Percentiles rank a stretch among this genome's conserved stretches.
These are phyloP conservation scores for Pseudoturritis turrita DNA, from an alignment of 345 rosid species.

Conservation along the genomic window DNA sequence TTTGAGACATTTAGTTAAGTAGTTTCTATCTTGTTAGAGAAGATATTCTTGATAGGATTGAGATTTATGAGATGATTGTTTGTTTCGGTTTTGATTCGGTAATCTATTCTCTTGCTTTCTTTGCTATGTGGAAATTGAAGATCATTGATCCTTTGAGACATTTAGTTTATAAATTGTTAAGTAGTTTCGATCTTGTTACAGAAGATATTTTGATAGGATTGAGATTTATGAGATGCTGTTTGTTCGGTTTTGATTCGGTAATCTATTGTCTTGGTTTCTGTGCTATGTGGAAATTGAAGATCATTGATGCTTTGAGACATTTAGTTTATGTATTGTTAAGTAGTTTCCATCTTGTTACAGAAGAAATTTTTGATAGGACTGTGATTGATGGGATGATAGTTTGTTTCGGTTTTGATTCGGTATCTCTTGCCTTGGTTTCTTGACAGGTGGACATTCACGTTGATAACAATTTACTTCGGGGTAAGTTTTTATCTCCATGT, in stretches of 20 bases:
- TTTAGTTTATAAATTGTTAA: no score
- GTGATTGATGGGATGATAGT: not conserved
- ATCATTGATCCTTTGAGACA: not conserved
- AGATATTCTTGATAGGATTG: not conserved
- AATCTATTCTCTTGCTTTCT: not conserved
- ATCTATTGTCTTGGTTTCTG: not conserved
- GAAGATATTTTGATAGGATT: not conserved
- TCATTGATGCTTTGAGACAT: not conserved
- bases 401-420: not conserved
- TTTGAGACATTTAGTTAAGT: not conserved
- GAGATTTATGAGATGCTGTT: not conserved
- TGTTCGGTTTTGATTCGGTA: not conserved
- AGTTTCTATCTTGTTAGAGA: not conserved
- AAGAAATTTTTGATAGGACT: not conserved
- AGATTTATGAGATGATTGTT: not conserved
- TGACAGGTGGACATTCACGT: slow-evolving; percentile 63
- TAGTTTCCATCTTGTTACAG: not conserved
- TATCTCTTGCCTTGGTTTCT: not conserved
- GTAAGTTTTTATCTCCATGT: slow-evolving; percentile 34
- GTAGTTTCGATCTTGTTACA: not conserved
- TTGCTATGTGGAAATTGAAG: no score
- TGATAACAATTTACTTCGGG: slow-evolving; percentile 64
- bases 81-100: not conserved
- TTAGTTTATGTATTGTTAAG: no score
- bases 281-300: not conserved